Conservation (phyloP, 352 stramenopile genomes). For the Thraustochytrium sp. region DNA sequence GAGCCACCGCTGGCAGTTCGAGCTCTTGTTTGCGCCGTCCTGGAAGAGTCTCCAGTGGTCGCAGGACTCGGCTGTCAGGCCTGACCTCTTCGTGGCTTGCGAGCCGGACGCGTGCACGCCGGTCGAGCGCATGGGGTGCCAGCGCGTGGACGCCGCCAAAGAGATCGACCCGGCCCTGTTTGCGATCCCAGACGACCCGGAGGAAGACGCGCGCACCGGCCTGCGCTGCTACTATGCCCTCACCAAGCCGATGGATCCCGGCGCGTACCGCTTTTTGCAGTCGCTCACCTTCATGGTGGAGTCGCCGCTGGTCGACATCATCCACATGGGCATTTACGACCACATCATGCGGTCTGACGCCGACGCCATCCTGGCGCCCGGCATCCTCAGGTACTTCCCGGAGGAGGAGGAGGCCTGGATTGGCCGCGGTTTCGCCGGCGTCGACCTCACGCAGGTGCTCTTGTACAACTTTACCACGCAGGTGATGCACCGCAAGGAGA, state of each 20-base stretch:
- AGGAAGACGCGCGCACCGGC: not conserved
- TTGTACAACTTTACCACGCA: not conserved
- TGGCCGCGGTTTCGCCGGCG: not conserved
- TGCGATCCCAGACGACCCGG: not conserved
- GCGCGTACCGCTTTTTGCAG: not conserved
- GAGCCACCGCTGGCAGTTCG: not conserved
- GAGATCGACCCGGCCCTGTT: not conserved
- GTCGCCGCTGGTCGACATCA: not conserved
- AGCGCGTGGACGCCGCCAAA: not conserved
- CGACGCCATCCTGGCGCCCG: constrained; percentile 2
- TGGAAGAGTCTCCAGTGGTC: not conserved
- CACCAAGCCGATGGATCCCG: not conserved
- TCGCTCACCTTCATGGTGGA: not conserved
- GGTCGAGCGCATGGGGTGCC: not conserved
- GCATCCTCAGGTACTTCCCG: not conserved
- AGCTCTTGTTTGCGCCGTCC: not conserved
- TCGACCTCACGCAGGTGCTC: not conserved
- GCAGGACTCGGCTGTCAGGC: not conserved
- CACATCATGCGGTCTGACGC: not conserved
- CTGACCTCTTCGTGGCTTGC: constrained; percentile 30
- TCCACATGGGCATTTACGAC: not conserved
- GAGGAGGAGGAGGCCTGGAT: not conserved
- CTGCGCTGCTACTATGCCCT: not conserved
- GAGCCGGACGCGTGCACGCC: not conserved
- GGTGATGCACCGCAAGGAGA: not conserved